Conservation (phyloP, 1,284 basidiomycete species). For the Fomes fomentarius region DNA sequence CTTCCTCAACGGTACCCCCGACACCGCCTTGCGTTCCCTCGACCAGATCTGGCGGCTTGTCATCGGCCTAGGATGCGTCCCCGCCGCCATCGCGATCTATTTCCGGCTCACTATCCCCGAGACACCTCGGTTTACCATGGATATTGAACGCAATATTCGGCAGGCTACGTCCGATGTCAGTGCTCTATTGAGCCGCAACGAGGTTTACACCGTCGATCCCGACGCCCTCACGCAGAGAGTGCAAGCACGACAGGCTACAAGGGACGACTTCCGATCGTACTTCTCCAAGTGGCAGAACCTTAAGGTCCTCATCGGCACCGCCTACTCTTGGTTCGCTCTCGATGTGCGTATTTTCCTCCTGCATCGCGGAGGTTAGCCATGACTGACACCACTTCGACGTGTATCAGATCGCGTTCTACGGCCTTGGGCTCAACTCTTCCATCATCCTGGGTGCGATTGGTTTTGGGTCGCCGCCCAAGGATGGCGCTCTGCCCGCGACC, state of each 20-base stretch:
- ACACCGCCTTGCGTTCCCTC: constrained; percentile 46
- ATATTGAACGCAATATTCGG: constrained; percentile 82
- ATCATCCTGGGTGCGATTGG: constrained; percentile 63
- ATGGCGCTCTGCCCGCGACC: constrained; percentile 33
- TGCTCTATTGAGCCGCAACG: constrained; percentile 57
- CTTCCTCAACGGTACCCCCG: constrained; percentile 52
- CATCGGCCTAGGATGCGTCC: constrained; percentile 73
- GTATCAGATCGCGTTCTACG: constrained; percentile 81
- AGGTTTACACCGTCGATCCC: constrained; percentile 54
- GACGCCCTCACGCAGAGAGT: constrained; percentile 61
- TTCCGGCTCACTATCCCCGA: constrained; percentile 81
- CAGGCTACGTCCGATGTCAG: constrained; percentile 72
- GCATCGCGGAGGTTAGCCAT: background rate
- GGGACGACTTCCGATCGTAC: constrained; percentile 64
- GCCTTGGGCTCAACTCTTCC: constrained; percentile 80
- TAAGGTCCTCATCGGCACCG: constrained; percentile 65
- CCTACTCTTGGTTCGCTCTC: constrained; percentile 79
- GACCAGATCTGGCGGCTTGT: constrained; percentile 73
- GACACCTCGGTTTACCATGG: constrained; percentile 88
- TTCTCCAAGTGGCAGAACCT: constrained; percentile 67
- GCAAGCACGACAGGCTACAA: constrained; percentile 65
- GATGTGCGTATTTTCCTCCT: constrained; percentile 47
- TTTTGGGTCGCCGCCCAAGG: constrained; percentile 47
- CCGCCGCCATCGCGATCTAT: constrained; percentile 69
- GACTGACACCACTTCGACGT: constrained; percentile 10